Conservation (phyloP, 768 basidiomycete species). For the Kondoa malvinella region DNA sequence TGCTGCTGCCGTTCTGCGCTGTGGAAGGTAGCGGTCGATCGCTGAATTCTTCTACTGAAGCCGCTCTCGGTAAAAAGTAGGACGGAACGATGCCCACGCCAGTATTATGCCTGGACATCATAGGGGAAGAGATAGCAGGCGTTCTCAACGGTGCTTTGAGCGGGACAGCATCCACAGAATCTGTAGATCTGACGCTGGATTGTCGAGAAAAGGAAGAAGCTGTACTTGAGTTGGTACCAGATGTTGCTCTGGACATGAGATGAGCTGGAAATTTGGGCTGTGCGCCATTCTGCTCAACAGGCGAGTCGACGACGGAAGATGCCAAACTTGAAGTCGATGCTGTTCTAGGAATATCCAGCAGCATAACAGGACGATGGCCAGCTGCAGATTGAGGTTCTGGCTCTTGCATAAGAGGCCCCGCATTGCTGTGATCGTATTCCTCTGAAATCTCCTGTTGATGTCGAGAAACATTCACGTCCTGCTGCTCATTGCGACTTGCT, state of each 20-base stretch:
- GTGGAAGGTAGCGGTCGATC: neutral
- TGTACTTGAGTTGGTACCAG: conserved; percentile 13
- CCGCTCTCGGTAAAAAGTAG: neutral
- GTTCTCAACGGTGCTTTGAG: conserved; percentile 18
- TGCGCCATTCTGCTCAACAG: neutral
- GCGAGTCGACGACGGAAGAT: neutral
- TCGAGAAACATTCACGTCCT: too few relatives aligned
- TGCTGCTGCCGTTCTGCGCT: neutral
- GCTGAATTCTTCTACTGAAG: neutral
- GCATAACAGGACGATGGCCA: neutral
- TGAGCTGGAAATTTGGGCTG: neutral
- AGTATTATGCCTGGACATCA: neutral
- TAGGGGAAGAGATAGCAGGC: neutral
- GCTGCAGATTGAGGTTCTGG: neutral
- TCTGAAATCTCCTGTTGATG: too few relatives aligned
- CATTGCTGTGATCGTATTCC: too few relatives aligned
- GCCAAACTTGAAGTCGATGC: neutral
- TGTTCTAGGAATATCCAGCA: neutral
- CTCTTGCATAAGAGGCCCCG: too few relatives aligned
- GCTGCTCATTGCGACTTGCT: too few relatives aligned
- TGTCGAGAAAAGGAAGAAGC: conserved; percentile 13
- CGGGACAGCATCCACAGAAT: conserved; percentile 13
- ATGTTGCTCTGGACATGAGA: neutral
- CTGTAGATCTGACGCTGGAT: conserved; percentile 13
- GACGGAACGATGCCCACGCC: neutral